Percentiles rank a stretch among this genome's conserved stretches.
phyloP scores from a whole-genome alignment of 805 yeast genomes.

The Candida khao-thaluensis region DNA sequence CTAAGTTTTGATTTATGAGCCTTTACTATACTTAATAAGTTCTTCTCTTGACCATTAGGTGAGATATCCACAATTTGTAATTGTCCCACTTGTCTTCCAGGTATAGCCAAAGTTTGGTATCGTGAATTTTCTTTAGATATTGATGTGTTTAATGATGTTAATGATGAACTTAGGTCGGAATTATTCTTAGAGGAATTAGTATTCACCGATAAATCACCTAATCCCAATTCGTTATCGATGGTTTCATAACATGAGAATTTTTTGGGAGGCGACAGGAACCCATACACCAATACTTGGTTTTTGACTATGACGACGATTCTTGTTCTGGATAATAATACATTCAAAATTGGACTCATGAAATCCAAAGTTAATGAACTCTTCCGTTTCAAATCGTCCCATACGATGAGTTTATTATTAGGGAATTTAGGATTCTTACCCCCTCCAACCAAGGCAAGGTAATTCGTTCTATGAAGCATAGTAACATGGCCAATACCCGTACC shows the following conservation, averaged over 20 bases:
- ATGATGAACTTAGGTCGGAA: constrained; percentile 13
- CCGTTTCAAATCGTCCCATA: constrained; percentile 90
- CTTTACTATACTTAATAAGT: constrained; percentile 64
- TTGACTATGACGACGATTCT: constrained; percentile 71
- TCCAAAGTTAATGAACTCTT: constrained; percentile 71
- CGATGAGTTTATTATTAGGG: constrained; percentile 74
- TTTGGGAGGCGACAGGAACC: constrained; percentile 78
- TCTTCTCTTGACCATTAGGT: constrained; percentile 61
- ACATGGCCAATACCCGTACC: constrained; percentile 70
- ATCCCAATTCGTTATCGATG: constrained; percentile 57
- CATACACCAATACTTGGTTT: constrained; percentile 69
- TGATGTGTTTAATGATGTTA: constrained; percentile 11
- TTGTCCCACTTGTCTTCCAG: constrained; percentile 74
- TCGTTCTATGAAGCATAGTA: constrained; percentile 85
- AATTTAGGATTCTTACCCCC: constrained; percentile 82
- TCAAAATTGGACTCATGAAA: constrained; percentile 71
- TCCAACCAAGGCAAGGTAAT: constrained; percentile 85
- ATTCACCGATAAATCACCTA: constrained; percentile 53
- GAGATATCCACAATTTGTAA: constrained; percentile 76
- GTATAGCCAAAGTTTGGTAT: constrained; percentile 66
- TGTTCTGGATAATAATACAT: constrained; percentile 71
- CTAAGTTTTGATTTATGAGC: constrained; percentile 73
- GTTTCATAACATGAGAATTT: constrained; percentile 66
- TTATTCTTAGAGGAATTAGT: constrained; percentile 1
- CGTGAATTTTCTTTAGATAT: constrained; percentile 19